phyloP scores from a whole-genome alignment of 2,329 filamentous ascomycete species.

The Paraphaeosphaeria minitans region DNA sequence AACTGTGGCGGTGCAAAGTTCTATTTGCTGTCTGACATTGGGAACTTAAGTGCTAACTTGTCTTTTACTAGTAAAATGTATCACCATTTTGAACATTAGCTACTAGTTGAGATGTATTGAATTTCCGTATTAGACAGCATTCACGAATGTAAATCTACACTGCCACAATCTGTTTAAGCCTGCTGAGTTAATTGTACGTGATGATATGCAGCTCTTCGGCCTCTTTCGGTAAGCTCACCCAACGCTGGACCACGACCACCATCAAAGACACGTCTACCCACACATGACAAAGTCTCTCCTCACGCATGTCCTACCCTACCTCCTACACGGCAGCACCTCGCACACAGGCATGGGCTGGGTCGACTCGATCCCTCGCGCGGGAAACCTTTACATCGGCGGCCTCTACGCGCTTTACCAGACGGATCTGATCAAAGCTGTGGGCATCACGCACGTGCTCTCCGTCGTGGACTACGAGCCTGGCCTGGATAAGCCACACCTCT shows the following conservation, averaged over 20 bases:
- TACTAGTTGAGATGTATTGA: no score
- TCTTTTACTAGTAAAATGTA: no score
- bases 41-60: no score
- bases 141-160: no score
- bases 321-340: slow-evolving; percentile 37
- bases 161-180: no score
- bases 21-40: no score
- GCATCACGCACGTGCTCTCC: slow-evolving; percentile 41
- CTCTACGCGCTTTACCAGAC: slow-evolving; percentile 50
- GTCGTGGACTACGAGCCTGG: slow-evolving; percentile 42
- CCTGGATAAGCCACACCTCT: slow-evolving; percentile 27
- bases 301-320: slow-evolving; percentile 37
- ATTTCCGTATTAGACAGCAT: no score
- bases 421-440: slow-evolving; percentile 37
- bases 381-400: slow-evolving; percentile 49
- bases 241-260: neutral
- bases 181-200: no score
- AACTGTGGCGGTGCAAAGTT: no score
- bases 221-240: slow-evolving; percentile 2
- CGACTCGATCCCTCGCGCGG: slow-evolving; percentile 43
- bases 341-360: slow-evolving; percentile 47
- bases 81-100: no score
- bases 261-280: neutral
- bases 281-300: neutral
- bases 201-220: neutral